Base-by-base conservation (phyloP, 768 basidiomycete species). In the Pulveroboletus sp. region DNA sequence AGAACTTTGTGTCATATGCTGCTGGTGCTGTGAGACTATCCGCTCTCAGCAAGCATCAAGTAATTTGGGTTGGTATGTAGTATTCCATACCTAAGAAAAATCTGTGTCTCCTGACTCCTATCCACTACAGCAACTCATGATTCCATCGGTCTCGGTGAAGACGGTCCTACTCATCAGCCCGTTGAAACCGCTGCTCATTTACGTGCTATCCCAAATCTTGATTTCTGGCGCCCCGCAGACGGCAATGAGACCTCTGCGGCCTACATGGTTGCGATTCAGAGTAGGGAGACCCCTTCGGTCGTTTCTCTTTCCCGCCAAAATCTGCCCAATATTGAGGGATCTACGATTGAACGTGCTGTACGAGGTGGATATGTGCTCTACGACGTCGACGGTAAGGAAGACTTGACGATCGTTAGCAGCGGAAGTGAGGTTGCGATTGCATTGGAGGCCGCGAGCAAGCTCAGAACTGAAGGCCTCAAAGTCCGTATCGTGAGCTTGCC, bases 171-270 rank as follows among this genome's bases (percentile, higher is more conserved):
- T 31, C 93, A 97, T 69, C 93, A 96, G 69, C 94, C 94, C 46
- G 76, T 96, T 43, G 93, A 96, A 73, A 92, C 90, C 28, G 87
- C 80, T 52, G 83, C 81, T 39, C 88, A 86, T 69, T 76, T 96
- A 68, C 89, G 94, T 57, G 87, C 94, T 11, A 82, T 83, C 39
- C 94, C 94, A 60, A 95, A 97, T 75, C 72, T 90, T 45, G 87
- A 89, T 55, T 91, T 96, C 78, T 89, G 87, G 86, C 85, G 90
- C 53, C 90, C 90, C 6, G 91, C 93, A 26, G 93, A 96, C 66
- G 93, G 94, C 31, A 95, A 96, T 68, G 94, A 97, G 76, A 93
- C 91, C n/a, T 93, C 90, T 18, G 93, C 93, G 18, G 80, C 93
- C 15, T 96, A 96, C 76, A 68, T 81, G 53, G 81, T 85, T 50